Evolutionary conservation across 805 yeast genomes (phyloP).

Genomic region (Cyberlindnera misumaiensis): DNA sequence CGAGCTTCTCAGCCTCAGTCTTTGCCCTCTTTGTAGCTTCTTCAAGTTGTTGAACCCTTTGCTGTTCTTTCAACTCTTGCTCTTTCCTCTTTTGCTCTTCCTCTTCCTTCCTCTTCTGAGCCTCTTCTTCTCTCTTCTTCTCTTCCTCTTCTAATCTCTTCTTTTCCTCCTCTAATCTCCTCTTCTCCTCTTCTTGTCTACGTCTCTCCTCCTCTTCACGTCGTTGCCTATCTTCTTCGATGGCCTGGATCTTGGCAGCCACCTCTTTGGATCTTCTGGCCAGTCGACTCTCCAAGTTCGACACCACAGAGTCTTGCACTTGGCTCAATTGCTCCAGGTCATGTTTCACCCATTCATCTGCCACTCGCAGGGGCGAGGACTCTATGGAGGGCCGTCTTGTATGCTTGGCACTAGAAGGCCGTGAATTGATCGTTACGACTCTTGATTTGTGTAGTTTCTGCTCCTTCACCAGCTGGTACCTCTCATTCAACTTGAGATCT

Average conservation of each 20-base stretch:
- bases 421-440: conserved; percentile 3
- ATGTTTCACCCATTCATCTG: neutral
- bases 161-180: conserved; percentile 9
- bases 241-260: conserved; percentile 9
- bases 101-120: conserved; percentile 12
- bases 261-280: conserved; percentile 7
- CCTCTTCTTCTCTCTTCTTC: conserved; percentile 21
- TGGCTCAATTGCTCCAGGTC: neutral
- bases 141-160: conserved; percentile 20
- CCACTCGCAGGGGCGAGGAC: neutral
- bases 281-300: conserved; percentile 11
- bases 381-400: conserved; percentile 9
- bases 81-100: conserved; percentile 7
- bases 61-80: conserved; percentile 11
- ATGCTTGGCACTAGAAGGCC: conserved; percentile 5
- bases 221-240: conserved; percentile 15
- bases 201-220: conserved; percentile 10
- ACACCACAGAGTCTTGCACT: conserved; percentile 7
- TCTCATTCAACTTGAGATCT: conserved; percentile 16
- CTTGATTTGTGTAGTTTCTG: conserved; percentile 1
- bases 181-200: conserved; percentile 12
- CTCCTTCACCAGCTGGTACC: conserved; percentile 8
- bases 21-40: conserved; percentile 21
- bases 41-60: conserved; percentile 15
- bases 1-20: conserved; percentile 17